phyloP scores from a whole-genome alignment of 2,329 filamentous ascomycete genomes.

The Colletotrichum tabaci region DNA sequence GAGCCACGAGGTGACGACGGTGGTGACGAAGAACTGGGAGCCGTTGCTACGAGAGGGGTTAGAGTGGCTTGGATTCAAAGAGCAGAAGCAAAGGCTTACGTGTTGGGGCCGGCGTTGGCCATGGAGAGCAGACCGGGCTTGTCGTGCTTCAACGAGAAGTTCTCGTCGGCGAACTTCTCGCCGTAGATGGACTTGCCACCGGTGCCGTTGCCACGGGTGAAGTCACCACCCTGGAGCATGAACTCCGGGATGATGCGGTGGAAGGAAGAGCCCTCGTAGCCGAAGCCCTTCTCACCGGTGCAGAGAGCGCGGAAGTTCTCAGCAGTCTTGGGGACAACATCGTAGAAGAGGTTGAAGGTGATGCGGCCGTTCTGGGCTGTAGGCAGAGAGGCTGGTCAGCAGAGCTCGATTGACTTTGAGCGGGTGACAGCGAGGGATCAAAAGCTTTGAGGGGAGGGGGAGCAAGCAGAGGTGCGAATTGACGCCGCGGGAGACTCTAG shows the following conservation, averaged over 20 bases:
- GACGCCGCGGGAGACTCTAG: not conserved
- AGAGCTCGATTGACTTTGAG: conserved; percentile 12
- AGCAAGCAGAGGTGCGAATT: not conserved
- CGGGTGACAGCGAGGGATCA: not conserved
- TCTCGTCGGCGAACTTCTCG: conserved; percentile 95
- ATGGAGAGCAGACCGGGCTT: conserved; percentile 88
- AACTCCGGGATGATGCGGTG: conserved; percentile 94
- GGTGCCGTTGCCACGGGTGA: conserved; percentile 91
- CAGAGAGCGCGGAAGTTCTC: conserved; percentile 89
- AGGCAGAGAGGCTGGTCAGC: conserved; percentile 42
- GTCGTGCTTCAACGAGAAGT: conserved; percentile 84
- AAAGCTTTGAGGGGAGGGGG: not conserved
- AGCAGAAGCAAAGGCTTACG: conserved; percentile 64
- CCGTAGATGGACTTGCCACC: conserved; percentile 96
- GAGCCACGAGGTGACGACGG: conserved; percentile 89
- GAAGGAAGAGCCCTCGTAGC: conserved; percentile 88
- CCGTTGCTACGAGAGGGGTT: conserved; percentile 81
- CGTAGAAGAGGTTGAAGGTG: conserved; percentile 90
- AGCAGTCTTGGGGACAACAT: conserved; percentile 89
- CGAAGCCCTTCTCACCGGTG: conserved; percentile 85
- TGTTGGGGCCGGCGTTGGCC: conserved; percentile 97
- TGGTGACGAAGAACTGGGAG: conserved; percentile 98
- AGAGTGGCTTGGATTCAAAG: conserved; percentile 22
- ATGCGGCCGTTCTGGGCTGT: conserved; percentile 83
- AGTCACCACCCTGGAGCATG: conserved; percentile 98